A percentile compares a stretch with the other conserved stretches of the same genome.
phyloP scores from a whole-genome alignment of 345 rosid genomes.

The Clarkia xantiana region DNA sequence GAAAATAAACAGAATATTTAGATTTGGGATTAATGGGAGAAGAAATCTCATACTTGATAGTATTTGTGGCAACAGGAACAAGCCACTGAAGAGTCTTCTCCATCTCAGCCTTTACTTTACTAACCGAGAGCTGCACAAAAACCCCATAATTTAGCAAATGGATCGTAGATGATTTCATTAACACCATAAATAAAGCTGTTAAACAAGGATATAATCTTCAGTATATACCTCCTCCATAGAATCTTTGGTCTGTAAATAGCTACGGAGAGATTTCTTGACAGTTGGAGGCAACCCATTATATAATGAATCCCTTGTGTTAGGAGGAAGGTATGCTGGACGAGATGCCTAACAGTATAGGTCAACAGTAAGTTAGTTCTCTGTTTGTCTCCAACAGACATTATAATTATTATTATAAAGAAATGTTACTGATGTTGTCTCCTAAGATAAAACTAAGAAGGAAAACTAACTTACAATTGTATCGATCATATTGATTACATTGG shows the following conservation, averaged over 20 bases:
- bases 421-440: too few species aligned
- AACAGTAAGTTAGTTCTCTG: background rate
- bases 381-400: too few species aligned
- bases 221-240: background rate
- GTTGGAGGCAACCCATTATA: slow-evolving; percentile 56
- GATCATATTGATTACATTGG: slow-evolving; percentile 73
- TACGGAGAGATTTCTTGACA: slow-evolving; percentile 59
- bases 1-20: too few species aligned
- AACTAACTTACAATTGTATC: slow-evolving; percentile 57
- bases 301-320: slow-evolving; percentile 61
- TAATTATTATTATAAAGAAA: too few species aligned
- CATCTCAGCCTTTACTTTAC: slow-evolving; percentile 78
- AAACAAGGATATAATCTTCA: too few species aligned
- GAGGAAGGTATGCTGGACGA: slow-evolving; percentile 65
- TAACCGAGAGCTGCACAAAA: slow-evolving; percentile 46
- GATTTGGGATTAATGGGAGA: too few species aligned
- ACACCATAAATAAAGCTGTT: too few species aligned
- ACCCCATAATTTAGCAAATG: slow-evolving; percentile 6
- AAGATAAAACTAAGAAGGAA: too few species aligned
- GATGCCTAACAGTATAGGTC: slow-evolving; percentile 32
- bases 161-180: background rate
- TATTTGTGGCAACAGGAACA: slow-evolving; percentile 64
- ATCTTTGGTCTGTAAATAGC: slow-evolving; percentile 25
- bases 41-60: slow-evolving; percentile 44
- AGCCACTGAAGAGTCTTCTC: slow-evolving; percentile 88